Evolutionary conservation across 1,139 yeast species (phyloP), one percentile per base, ranked within the genome.

Genomic region (Pichia sp.): DNA sequence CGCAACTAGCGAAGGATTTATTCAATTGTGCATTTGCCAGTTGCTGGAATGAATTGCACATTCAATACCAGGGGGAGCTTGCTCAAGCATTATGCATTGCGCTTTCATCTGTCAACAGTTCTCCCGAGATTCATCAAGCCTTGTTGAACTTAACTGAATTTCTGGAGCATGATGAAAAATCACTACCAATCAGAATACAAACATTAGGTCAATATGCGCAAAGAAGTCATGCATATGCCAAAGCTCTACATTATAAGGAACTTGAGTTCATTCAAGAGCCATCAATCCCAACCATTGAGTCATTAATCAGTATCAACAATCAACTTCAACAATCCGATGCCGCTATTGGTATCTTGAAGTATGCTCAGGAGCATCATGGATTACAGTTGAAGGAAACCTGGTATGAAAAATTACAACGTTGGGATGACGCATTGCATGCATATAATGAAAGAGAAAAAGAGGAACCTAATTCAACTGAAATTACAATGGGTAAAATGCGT

Each of bases 321-420:
- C 97, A 92, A 64, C 74, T 95, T 31, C 98, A 93, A 63, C 99
- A 95, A 67, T 85, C 96, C 0, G 99, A 95, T 73, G 97, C 99
- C 0, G 99, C 99, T 0, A 90, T 93, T 57, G 99, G 99, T 60
- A 92, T 93, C 54, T 76, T 95, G 64, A 92, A 91, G 64, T 96
- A 92, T 69, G 98, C 99, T 1, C 98, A 95, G 67, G 83, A 88
- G 59, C 95, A 91, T 61, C 97, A 92, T 67, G 93, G 90, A 61
- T 75, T 93, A 50, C 97, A 92, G 70, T 77, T 95, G 59, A 93
- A 92, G 65, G 99, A 93, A 71, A 89, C 97, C 0, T 95, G 99
- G 99, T 93, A 89, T 65, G 99, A 93, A 69, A 93, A 92, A 69
- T 75, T 95, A 47, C 97, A 92, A 66, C 79, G 98, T 60, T 95